A percentile compares a stretch with the other conserved stretches of the same genome.
These are phyloP conservation scores for Jackrogersella minutella DNA, from an alignment of 495 filamentous ascomycete genomes.

Conservation along the genomic window DNA sequence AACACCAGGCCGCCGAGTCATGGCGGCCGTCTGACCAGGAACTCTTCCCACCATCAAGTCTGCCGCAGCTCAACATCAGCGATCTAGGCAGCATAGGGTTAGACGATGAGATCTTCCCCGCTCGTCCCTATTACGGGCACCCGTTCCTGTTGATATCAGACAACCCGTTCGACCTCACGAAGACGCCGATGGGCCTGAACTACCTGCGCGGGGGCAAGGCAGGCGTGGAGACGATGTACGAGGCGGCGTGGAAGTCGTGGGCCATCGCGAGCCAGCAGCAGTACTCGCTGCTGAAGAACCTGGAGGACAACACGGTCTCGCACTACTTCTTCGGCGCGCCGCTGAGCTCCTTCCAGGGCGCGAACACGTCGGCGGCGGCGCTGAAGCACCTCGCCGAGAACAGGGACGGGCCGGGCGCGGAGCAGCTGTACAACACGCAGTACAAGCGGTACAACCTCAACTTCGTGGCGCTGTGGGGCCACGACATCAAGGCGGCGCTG, in stretches of 20 bases:
- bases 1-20: conserved; percentile 29
- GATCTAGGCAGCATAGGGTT: conserved; percentile 22
- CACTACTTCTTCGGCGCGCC: conserved; percentile 59
- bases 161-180: conserved; percentile 44
- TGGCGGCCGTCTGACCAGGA: conserved; percentile 43
- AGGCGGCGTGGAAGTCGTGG: conserved; percentile 54
- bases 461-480: conserved; percentile 59
- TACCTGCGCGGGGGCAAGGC: conserved; percentile 16
- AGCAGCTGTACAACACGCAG: conserved; percentile 56
- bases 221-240: conserved; percentile 19
- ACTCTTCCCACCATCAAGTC: conserved; percentile 11
- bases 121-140: conserved; percentile 48
- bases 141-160: conserved; percentile 55
- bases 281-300: conserved; percentile 62
- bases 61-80: conserved; percentile 27
- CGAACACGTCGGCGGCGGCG: conserved; percentile 22
- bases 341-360: conserved; percentile 23
- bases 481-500: conserved; percentile 45
- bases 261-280: conserved; percentile 62
- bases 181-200: conserved; percentile 51
- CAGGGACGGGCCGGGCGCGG: conserved; percentile 34
- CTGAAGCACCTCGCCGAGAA: conserved; percentile 18
- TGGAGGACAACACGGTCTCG: conserved; percentile 54
- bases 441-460: conserved; percentile 54
- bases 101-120: conserved; percentile 39